Evolutionary conservation across 352 stramenopile genomes (phyloP), one percentile per base, ranked within the genome.

Genomic region (Achlya hypogyna): DNA sequence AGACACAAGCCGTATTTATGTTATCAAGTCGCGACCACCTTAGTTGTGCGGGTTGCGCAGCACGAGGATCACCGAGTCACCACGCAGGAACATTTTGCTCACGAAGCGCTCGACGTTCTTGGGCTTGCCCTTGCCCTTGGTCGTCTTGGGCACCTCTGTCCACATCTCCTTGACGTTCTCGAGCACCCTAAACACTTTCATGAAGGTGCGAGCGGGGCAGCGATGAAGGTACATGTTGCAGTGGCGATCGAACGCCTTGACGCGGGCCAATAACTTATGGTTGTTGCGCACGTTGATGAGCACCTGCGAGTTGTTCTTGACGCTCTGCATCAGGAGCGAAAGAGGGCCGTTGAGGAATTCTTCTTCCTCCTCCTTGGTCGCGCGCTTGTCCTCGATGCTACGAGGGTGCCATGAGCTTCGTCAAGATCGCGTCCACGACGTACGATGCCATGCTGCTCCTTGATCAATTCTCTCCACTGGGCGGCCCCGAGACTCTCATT

Each of bases 111-210:
- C 95, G 71, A 99, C 98, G 80, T 98, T 98, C n/a, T 98, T 86
- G 18, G 93, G 84, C 72, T 96, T 97, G 63, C 91, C 93, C 74
- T 97, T 97, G 54, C 90, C 90, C 78, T 98, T 98, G 47, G 96
- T 96, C 34, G 91, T 95, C 81, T 99, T 99, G 69, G 95, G 96
- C 63, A 89, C 84, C 85, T 99, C 97, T 22, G 96, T 99, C 97
- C 97, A 99, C 93, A 99, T 99, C 84, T 99, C 97, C 79, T 99
- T 99, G 42, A 99, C 97, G 75, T 99, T 98, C 81, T 99, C 97
- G 51, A 99, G 81, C 63, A 99, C 88, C 84, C 93, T 98, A 65
- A 12, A 59, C 8, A 69, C 1, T 25, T 28, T 25, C n/a, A 22
- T 22, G 28, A 9, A n/a, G 5, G 43, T 20, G 31, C 31, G 16